Percentiles rank a stretch among this genome's conserved stretches.
Conservation (phyloP, 1,284 basidiomycete genomes). For the Baeospora myosura region DNA sequence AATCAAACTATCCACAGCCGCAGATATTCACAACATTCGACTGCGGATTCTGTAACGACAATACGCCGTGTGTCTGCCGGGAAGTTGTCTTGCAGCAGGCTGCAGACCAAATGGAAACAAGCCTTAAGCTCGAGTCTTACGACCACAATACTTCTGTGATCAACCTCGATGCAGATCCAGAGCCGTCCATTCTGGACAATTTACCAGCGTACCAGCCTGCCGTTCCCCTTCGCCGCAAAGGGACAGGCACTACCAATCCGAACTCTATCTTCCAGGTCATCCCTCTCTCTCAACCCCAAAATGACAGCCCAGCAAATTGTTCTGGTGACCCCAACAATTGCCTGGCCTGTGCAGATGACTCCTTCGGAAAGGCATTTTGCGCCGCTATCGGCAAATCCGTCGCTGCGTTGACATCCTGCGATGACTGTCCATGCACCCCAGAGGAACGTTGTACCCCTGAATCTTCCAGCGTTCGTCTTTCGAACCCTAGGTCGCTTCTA, state of each 20-base stretch:
- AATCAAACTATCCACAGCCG: constrained; percentile 7
- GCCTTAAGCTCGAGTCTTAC: constrained; percentile 30
- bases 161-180: constrained; percentile 17
- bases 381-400: constrained; percentile 62
- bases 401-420: constrained; percentile 40
- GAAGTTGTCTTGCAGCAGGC: constrained; percentile 48
- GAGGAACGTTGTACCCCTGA: no score
- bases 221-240: constrained; percentile 62
- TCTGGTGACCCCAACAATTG: constrained; percentile 57
- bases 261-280: constrained; percentile 49
- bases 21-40: constrained; percentile 24
- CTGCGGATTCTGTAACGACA: constrained; percentile 69
- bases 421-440: constrained; percentile 48
- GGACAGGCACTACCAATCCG: constrained; percentile 26
- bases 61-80: constrained; percentile 67
- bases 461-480: constrained; percentile 13
- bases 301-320: constrained; percentile 23
- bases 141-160: constrained; percentile 20
- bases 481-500: constrained; percentile 12
- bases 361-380: constrained; percentile 81
- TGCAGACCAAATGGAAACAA: constrained; percentile 17
- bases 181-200: constrained; percentile 63
- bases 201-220: constrained; percentile 71
- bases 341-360: constrained; percentile 71
- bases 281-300: constrained; percentile 18